Evolutionary conservation across 2,329 filamentous ascomycete species (phyloP).

Genomic region (Colletotrichum sp.): DNA sequence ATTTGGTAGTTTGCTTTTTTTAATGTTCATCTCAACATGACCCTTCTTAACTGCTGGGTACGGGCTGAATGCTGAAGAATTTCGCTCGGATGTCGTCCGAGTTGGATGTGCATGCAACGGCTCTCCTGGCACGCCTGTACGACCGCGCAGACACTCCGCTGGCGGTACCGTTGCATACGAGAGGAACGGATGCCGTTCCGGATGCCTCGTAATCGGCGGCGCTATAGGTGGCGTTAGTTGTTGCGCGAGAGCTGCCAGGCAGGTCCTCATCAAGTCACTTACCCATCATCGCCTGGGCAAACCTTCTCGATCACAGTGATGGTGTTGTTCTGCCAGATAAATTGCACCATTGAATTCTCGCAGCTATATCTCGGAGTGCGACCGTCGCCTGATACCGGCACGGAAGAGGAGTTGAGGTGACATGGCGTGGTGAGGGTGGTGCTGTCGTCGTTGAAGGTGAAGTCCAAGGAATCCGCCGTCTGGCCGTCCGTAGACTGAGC

Average conservation of each 20-base stretch:
- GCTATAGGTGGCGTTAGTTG: slow-evolving; percentile 23
- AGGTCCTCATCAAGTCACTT: slow-evolving; percentile 21
- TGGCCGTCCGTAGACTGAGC: slow-evolving; percentile 37
- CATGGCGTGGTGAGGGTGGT: slow-evolving; percentile 47
- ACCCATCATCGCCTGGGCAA: slow-evolving; percentile 44
- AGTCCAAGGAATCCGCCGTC: slow-evolving; percentile 38
- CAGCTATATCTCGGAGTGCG: slow-evolving; percentile 46
- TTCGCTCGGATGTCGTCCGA: slow-evolving; percentile 31
- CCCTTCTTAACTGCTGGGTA: neutral
- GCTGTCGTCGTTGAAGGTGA: slow-evolving; percentile 44
- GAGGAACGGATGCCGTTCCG: slow-evolving; percentile 27
- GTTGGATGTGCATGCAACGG: slow-evolving; percentile 25
- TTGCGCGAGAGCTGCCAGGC: neutral
- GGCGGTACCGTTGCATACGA: slow-evolving; percentile 9
- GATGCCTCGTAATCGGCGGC: slow-evolving; percentile 33
- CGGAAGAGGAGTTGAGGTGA: slow-evolving; percentile 47
- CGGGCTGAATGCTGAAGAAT: slow-evolving; percentile 36
- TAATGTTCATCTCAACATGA: slow-evolving; percentile 3
- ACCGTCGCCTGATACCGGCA: slow-evolving; percentile 33
- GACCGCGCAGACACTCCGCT: neutral
- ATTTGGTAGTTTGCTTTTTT: neutral
- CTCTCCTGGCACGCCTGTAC: neutral
- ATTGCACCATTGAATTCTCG: slow-evolving; percentile 44
- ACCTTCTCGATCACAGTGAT: slow-evolving; percentile 51
- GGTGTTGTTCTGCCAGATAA: slow-evolving; percentile 43